phyloP scores from a whole-genome alignment of 2,329 filamentous ascomycete species.

The Chaetoscypha palmicola region DNA sequence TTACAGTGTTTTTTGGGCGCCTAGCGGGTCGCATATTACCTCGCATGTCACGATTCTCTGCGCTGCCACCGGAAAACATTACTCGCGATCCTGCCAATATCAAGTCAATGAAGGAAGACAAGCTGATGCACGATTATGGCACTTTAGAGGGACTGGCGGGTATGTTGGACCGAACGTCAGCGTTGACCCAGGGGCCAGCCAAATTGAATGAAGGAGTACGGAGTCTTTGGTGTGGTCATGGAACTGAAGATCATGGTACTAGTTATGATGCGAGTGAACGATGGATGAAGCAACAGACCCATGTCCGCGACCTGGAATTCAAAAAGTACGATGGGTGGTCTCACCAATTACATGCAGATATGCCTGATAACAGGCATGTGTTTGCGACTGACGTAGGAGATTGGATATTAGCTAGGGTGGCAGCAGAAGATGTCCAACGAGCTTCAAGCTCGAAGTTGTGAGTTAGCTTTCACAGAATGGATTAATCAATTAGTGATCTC shows the following conservation, averaged over 20 bases:
- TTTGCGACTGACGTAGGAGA: conserved; percentile 52
- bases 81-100: conserved; percentile 60
- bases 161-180: conserved; percentile 66
- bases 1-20: conserved; percentile 60
- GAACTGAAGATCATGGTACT: conserved; percentile 65
- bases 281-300: conserved; percentile 51
- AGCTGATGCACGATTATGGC: conserved; percentile 72
- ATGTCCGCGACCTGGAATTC: conserved; percentile 61
- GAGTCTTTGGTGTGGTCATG: conserved; percentile 67
- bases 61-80: conserved; percentile 56
- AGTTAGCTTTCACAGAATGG: no score
- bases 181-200: conserved; percentile 50
- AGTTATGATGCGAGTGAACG: conserved; percentile 57
- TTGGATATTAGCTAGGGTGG: conserved; percentile 53
- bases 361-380: conserved; percentile 29
- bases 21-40: conserved; percentile 64
- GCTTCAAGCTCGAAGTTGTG: no score
- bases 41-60: conserved; percentile 56
- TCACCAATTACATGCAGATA: conserved; percentile 65
- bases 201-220: conserved; percentile 47
- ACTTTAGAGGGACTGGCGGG: conserved; percentile 75
- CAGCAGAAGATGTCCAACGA: conserved; percentile 5
- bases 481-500: no score
- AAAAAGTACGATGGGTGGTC: conserved; percentile 70
- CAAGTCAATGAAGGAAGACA: conserved; percentile 55